Base-by-base conservation (phyloP, 371 early-diverging fungal species). In the Rhizopus delemar region DNA sequence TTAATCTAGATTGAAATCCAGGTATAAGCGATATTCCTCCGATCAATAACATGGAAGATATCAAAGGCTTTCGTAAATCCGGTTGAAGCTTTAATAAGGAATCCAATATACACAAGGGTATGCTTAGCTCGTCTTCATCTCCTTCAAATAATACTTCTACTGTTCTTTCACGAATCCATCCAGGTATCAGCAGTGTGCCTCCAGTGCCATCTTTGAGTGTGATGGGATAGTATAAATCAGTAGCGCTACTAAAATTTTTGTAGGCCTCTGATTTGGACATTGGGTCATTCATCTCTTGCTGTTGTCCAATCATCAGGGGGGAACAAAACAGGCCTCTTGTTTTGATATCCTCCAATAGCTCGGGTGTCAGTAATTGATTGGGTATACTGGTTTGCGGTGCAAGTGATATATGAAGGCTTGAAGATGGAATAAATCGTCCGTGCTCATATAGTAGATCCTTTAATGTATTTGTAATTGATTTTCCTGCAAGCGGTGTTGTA, bases 161-260 rank as follows among this genome's bases (percentile, higher is more conserved):
- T 0, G 92, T 86, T 33, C 91, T 84, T 62, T 92, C 95, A 3
- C 93, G 83, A 22, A 96, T 78, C 95, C 95, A 96, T 0, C 91
- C 89, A 12, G 96, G 96, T 15, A 96, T 73, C 31, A 66, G 66
- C 53, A 92, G 51, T 9, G 68, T 78, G 3, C 81, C 86, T 56
- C 77, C 76, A 29, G 72, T 71, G 7, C 79, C 82, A 33, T 80
- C 83, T 29, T 62, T 60, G 28, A 79, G 43, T 50, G 71, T 59
- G 11, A 80, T 65, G 12, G 80, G 78, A 54, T 80, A 82, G 50
- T 77, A 77, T 3, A 86, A 41, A 59, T 86, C 84, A 0, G 84
- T 77, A 1, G 89, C 81, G 8, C 82, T 78, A 28, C 82, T 82
- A 36, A 76, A 80, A 16, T 84, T 76, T 41, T 81, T 72, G 63